A percentile compares a stretch with the other conserved stretches of the same genome.
These are phyloP conservation scores for Leucaena leucocephala DNA, from an alignment of 306 rosid species.

Conservation along the genomic window DNA sequence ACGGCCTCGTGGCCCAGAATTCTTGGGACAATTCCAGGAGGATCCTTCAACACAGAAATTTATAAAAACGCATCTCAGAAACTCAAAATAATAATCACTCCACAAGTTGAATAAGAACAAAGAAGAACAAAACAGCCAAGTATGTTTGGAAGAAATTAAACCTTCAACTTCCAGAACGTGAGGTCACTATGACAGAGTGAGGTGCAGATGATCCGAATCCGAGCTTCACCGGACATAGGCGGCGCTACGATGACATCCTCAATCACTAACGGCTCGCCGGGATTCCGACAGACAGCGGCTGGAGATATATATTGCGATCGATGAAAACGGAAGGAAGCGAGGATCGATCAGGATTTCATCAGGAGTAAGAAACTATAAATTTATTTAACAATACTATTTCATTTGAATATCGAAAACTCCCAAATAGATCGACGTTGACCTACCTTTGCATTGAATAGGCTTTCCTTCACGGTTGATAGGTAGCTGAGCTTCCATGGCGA, in stretches of 20 bases:
- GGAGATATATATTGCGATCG: not conserved
- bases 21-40: slow-evolving; percentile 70
- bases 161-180: slow-evolving; percentile 78
- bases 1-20: slow-evolving; percentile 91
- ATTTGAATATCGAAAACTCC: not conserved
- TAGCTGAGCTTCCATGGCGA: slow-evolving; percentile 47
- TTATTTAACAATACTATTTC: not conserved
- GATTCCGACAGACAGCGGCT: slow-evolving; percentile 77
- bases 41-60: slow-evolving; percentile 45
- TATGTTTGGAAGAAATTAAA: not conserved
- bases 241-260: slow-evolving; percentile 85
- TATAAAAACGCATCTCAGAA: not conserved
- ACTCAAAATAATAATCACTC: not conserved
- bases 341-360: not conserved
- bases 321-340: not conserved
- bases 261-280: slow-evolving; percentile 65
- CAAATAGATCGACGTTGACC: not conserved
- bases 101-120: not conserved
- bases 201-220: slow-evolving; percentile 73
- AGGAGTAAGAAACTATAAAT: not conserved
- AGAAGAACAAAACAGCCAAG: not conserved
- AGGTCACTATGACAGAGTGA: slow-evolving; percentile 84
- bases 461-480: slow-evolving; percentile 45
- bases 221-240: slow-evolving; percentile 72
- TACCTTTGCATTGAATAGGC: slow-evolving; percentile 76